These are phyloP conservation scores for Capsicum rhomboideum DNA, from an alignment of 257 asterid genomes.

Conservation along the genomic window DNA sequence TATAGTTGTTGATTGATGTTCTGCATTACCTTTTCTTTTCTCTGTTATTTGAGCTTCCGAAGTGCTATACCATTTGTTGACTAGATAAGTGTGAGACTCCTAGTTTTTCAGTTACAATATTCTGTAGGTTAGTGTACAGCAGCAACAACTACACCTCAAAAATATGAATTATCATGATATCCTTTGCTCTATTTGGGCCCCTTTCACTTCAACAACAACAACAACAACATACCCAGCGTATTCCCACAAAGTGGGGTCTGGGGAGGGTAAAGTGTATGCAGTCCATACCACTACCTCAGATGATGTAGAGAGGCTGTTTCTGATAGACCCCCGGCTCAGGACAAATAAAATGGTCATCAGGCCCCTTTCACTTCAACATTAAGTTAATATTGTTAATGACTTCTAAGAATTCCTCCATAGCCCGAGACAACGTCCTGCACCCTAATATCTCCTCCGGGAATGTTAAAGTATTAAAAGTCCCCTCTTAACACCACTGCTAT, in stretches of 20 bases:
- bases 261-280: too few relatives aligned
- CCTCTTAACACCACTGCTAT: not conserved
- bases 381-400: not conserved
- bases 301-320: too few relatives aligned
- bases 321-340: too few relatives aligned
- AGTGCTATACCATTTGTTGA: constrained; percentile 1
- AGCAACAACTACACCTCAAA: not conserved
- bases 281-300: too few relatives aligned
- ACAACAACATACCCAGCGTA: too few relatives aligned
- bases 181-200: not conserved
- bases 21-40: not conserved
- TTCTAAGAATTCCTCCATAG: not conserved
- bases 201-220: not conserved
- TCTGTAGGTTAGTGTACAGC: not conserved
- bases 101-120: not conserved
- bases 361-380: not conserved
- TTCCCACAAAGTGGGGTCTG: too few relatives aligned
- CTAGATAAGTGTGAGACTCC: not conserved
- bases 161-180: not conserved
- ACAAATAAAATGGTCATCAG: too few relatives aligned
- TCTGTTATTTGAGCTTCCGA: not conserved
- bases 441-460: not conserved
- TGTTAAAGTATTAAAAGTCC: too few relatives aligned
- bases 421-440: not conserved
- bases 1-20: not conserved